These are phyloP conservation scores for Starmerella potacharoeniae DNA, from an alignment of 805 yeast species.

Conservation along the genomic window DNA sequence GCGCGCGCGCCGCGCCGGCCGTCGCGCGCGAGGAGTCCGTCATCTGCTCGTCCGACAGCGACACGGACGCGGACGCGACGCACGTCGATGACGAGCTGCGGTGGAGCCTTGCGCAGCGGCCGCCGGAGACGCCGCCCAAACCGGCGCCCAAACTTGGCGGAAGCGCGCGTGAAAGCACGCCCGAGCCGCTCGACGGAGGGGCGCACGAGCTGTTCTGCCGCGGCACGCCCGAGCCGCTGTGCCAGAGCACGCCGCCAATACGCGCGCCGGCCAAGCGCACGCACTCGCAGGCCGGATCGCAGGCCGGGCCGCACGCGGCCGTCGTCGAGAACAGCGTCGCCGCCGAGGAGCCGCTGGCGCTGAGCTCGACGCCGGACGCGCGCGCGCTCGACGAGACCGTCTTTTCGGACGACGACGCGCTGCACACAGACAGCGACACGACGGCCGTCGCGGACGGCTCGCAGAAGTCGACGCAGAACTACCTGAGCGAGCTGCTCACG, in stretches of 20 bases:
- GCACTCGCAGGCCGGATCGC: not conserved
- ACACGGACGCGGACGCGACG: slow-evolving; percentile 1
- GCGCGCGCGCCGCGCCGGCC: not conserved
- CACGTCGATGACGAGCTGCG: not conserved
- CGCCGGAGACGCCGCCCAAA: not conserved
- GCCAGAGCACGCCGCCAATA: no score
- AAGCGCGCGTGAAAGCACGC: no score
- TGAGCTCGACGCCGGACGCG: not conserved
- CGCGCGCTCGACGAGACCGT: slow-evolving; percentile 2
- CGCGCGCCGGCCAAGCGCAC: no score
- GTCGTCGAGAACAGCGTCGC: not conserved
- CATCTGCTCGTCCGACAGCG: not conserved
- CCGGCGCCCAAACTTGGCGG: no score
- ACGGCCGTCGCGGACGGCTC: no score
- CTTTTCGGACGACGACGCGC: slow-evolving; percentile 11
- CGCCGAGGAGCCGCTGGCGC: not conserved
- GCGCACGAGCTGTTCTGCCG: no score
- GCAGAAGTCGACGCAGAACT: slow-evolving; percentile 14
- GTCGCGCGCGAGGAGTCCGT: not conserved
- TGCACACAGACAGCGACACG: slow-evolving; percentile 9
- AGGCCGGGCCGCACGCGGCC: not conserved
- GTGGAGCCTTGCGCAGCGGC: not conserved
- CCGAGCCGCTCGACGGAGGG: no score
- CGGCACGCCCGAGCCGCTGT: no score
- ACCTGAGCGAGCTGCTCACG: slow-evolving; percentile 22